A percentile compares a stretch with the other conserved stretches of the same genome.
These are phyloP conservation scores for Pleurotus sapidus DNA, from an alignment of 768 basidiomycete genomes.

Conservation along the genomic window DNA sequence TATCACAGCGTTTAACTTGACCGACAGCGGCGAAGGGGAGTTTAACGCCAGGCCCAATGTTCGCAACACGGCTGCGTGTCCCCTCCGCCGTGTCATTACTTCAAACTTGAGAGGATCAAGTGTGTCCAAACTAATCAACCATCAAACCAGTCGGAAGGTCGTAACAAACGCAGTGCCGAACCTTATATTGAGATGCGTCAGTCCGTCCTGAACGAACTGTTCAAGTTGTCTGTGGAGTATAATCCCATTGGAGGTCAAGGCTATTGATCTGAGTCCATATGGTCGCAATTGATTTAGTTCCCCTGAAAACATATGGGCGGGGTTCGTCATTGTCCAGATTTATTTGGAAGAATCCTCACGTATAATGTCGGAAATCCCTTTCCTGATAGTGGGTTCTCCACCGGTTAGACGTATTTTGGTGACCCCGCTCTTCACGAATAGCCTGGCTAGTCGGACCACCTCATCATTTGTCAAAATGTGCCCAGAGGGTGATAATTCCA, in stretches of 20 bases:
- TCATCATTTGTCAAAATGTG: constrained; percentile 77
- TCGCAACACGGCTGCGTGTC: constrained; percentile 73
- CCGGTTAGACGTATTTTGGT: constrained; percentile 88
- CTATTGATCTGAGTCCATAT: constrained; percentile 69
- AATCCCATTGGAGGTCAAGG: constrained; percentile 85
- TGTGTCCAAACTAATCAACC: constrained; percentile 65
- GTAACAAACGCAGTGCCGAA: constrained; percentile 16
- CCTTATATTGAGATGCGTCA: constrained; percentile 77
- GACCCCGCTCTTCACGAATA: constrained; percentile 82
- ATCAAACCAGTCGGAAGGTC: neutral
- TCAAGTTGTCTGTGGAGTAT: constrained; percentile 73
- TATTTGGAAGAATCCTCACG: constrained; percentile 35
- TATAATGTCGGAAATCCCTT: constrained; percentile 68
- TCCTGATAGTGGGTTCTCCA: constrained; percentile 84
- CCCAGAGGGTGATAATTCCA: constrained; percentile 67
- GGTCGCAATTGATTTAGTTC: constrained; percentile 54
- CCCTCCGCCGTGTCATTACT: constrained; percentile 76
- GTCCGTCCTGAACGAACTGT: constrained; percentile 61
- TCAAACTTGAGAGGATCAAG: constrained; percentile 86
- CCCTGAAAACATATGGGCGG: neutral
- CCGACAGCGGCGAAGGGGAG: constrained; percentile 44
- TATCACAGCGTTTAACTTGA: constrained; percentile 86
- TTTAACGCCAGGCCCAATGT: constrained; percentile 62
- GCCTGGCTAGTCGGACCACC: constrained; percentile 62
- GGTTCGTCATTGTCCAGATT: neutral